Evolutionary conservation across 495 filamentous ascomycete species (phyloP).

Genomic region (Trichoderma gamsii): DNA sequence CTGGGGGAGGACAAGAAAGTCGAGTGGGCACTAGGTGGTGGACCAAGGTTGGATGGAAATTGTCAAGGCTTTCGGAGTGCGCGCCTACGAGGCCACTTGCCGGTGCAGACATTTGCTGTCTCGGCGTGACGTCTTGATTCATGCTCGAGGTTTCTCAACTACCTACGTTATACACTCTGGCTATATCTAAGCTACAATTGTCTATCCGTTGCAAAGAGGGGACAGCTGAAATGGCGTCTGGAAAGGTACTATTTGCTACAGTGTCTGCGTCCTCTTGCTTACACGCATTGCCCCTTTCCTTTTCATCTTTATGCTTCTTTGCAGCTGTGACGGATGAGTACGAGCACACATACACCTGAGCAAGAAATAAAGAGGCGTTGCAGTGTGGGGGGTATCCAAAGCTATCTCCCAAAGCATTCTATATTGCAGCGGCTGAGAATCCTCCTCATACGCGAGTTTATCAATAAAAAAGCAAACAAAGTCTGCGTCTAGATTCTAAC

Average conservation of each 20-base stretch:
- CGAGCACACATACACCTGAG: neutral
- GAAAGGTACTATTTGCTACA: neutral
- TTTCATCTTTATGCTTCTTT: neutral
- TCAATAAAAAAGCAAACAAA: neutral
- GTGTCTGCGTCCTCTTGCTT: neutral
- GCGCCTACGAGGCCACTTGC: too few relatives aligned
- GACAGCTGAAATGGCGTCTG: neutral
- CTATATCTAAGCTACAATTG: neutral
- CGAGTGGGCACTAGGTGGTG: too few relatives aligned
- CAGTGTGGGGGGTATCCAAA: neutral
- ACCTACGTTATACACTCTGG: neutral
- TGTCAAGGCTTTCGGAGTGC: too few relatives aligned
- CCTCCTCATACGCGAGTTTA: neutral
- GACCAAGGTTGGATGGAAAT: too few relatives aligned
- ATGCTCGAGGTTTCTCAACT: neutral
- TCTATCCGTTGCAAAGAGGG: neutral
- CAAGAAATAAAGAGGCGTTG: neutral
- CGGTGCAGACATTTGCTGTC: too few relatives aligned
- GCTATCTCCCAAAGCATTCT: neutral
- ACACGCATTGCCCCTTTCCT: neutral
- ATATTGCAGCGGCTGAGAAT: neutral
- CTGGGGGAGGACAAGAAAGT: too few relatives aligned
- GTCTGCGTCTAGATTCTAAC: slow-evolving; percentile 9
- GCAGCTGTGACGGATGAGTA: neutral
- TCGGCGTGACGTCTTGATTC: neutral